Conservation (phyloP, 2,329 filamentous ascomycete species). For the Dothiorella sarmentorum region DNA sequence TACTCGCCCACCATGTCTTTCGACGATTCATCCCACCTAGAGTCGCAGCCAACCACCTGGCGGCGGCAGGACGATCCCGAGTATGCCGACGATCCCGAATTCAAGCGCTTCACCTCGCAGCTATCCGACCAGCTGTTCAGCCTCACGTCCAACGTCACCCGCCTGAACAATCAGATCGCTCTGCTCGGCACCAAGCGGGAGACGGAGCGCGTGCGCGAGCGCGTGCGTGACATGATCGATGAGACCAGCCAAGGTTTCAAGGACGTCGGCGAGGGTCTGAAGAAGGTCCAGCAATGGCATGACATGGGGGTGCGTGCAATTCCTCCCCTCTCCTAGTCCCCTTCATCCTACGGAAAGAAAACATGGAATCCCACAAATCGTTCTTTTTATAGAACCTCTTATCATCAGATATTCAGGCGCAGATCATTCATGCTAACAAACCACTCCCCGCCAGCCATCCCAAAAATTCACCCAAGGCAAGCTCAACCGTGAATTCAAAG, state of each 20-base stretch:
- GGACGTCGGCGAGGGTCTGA: conserved; percentile 87
- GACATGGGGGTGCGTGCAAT: conserved; percentile 70
- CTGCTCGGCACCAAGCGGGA: conserved; percentile 88
- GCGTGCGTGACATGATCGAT: conserved; percentile 82
- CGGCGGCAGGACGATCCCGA: conserved; percentile 66
- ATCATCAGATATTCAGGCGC: conserved; percentile 1
- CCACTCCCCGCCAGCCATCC: conserved; percentile 61
- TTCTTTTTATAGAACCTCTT: conserved; percentile 17
- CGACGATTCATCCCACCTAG: conserved; percentile 78
- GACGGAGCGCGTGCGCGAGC: conserved; percentile 83
- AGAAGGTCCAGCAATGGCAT: conserved; percentile 76
- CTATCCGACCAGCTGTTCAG: conserved; percentile 87
- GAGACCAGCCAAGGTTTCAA: conserved; percentile 85
- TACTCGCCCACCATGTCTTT: conserved; percentile 69
- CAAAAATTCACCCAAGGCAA: conserved; percentile 98
- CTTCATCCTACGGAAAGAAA: no score
- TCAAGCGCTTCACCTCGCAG: conserved; percentile 75
- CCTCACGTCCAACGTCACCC: conserved; percentile 81
- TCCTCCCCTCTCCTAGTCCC: conserved; percentile 19
- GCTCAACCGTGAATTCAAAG: conserved; percentile 87
- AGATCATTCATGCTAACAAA: not conserved
- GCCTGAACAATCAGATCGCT: conserved; percentile 77
- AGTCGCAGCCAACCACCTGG: conserved; percentile 69
- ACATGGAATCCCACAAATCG: not conserved
- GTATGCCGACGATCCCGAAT: conserved; percentile 91